Evolutionary conservation across 2,329 filamentous ascomycete genomes (phyloP).

Genomic region (Aspergillus thermomutatus): DNA sequence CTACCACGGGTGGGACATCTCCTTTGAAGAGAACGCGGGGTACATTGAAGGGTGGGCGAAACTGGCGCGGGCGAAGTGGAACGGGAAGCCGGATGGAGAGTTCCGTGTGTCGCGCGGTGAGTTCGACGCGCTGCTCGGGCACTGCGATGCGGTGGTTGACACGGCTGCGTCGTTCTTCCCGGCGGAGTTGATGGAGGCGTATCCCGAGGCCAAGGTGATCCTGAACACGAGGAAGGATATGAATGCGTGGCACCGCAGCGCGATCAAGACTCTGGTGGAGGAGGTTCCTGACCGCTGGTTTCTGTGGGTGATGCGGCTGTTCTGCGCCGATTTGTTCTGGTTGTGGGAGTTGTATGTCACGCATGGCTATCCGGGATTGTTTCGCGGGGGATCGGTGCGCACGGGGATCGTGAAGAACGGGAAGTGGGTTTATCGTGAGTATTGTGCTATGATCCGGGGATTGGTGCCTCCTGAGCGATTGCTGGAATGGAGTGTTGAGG

Average conservation of each 20-base stretch:
- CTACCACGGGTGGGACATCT: conserved; percentile 21
- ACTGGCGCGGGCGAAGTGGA: conserved; percentile 10
- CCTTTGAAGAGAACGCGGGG: conserved; percentile 7
- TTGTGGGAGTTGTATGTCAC: conserved; percentile 4
- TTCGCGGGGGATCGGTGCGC: background rate
- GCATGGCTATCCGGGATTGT: conserved; percentile 9
- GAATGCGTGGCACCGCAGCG: conserved; percentile 10
- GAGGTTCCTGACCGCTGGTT: conserved; percentile 7
- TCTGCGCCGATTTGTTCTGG: conserved; percentile 12
- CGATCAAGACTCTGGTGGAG: conserved; percentile 6
- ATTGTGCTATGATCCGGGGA: conserved; percentile 23
- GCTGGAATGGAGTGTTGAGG: conserved; percentile 23
- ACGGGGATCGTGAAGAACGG: conserved; percentile 9
- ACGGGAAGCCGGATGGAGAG: conserved; percentile 10
- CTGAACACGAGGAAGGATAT: conserved; percentile 9
- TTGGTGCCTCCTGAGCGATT: conserved; percentile 19
- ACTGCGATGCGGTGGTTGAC: conserved; percentile 30
- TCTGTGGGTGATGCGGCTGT: conserved; percentile 6
- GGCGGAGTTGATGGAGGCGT: conserved; percentile 30
- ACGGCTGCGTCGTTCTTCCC: conserved; percentile 28
- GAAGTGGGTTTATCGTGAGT: conserved; percentile 21
- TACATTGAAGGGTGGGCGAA: conserved; percentile 2
- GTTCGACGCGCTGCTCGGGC: conserved; percentile 29
- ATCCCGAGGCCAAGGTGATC: conserved; percentile 25
- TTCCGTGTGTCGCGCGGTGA: conserved; percentile 10